These are phyloP conservation scores for Leptographium radiaticola DNA, from an alignment of 2,329 filamentous ascomycete genomes.

Conservation along the genomic window DNA sequence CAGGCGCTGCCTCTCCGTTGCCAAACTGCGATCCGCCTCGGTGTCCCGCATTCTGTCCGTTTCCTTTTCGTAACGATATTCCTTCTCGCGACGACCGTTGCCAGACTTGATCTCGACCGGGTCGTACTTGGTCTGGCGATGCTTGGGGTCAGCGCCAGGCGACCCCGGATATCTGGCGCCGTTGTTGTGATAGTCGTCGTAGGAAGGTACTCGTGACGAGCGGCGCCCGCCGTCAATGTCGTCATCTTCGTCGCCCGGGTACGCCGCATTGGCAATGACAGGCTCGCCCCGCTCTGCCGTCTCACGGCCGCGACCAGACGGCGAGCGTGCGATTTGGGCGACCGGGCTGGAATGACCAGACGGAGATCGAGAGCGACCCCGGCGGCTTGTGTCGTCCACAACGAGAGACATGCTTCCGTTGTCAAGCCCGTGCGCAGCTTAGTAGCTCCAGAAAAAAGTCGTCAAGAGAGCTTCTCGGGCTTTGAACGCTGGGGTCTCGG, in stretches of 20 bases:
- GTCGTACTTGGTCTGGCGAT: conserved; percentile 24
- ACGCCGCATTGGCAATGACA: conserved; percentile 28
- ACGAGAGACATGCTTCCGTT: conserved; percentile 36
- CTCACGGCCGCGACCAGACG: conserved; percentile 17
- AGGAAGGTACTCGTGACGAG: conserved; percentile 18
- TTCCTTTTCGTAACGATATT: conserved; percentile 15
- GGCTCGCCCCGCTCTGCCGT: conserved; percentile 13
- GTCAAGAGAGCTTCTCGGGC: neutral
- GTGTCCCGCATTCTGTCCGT: conserved; percentile 8
- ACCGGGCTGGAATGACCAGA: conserved; percentile 22
- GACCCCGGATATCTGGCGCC: conserved; percentile 10
- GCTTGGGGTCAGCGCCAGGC: conserved; percentile 17
- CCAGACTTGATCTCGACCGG: conserved; percentile 16
- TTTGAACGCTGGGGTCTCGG: too few relatives aligned
- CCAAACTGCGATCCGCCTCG: conserved; percentile 9
- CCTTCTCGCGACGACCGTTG: conserved; percentile 15
- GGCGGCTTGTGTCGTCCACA: conserved; percentile 30
- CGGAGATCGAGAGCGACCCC: conserved; percentile 34
- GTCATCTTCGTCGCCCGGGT: conserved; percentile 25
- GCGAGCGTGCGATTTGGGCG: conserved; percentile 7
- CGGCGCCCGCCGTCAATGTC: conserved; percentile 19
- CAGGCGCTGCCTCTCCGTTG: conserved; percentile 17
- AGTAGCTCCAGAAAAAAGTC: neutral
- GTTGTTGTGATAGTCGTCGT: conserved; percentile 16
- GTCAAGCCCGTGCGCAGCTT: neutral